Evolutionary conservation across 2,329 filamentous ascomycete species (phyloP), one percentile per base, ranked within the genome.

Genomic region (Alternaria sp.): DNA sequence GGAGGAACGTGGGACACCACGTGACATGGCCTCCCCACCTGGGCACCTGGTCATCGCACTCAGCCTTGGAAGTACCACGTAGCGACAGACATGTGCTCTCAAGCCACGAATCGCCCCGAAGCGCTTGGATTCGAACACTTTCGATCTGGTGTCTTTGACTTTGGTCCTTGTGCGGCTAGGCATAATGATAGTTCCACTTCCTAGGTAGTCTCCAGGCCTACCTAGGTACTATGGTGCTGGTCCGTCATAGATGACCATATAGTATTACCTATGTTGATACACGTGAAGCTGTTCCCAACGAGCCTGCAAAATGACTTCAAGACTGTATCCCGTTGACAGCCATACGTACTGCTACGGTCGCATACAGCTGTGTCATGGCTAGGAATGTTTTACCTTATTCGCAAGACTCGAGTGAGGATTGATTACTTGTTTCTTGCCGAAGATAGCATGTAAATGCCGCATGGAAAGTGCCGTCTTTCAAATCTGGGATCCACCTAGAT

Each of bases 11-110:
- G 33, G 56, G 55, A 56, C n/a, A 20, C 51, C 67, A 71, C 65
- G 68, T 71, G 68, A 68, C 46, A 21, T 18, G 11, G 15, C 21
- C 44, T 18, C 43, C 41, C 25, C 37, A 41, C 37, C 30, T 33
- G 14, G 30, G 18, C 30, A 33, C 30, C 37, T 41, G 9, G 37
- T 20, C 33, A 47, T 56, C 51, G 10, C 25, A 26, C 23, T 4
- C 15, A 47, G 15, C 9, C 25, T 15, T 11, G 23, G 7, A 25
- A 20, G 28, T 51, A 30, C 53, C 33, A 26, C 53, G 12, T 55
- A 18, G 28, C 45, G 47, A 43, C 8, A 23, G 11, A 37, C 28
- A 15, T 33, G 5, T 37, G 37, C 37, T 41, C 37, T 41, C 8
- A 41, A 21, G 23, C 12, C 20, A 53, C 28, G 30, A 21, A 18